Percentiles rank a stretch among this genome's conserved stretches.
phyloP scores from a whole-genome alignment of 2,329 filamentous ascomycete genomes.

The Penicillium janthinellum region DNA sequence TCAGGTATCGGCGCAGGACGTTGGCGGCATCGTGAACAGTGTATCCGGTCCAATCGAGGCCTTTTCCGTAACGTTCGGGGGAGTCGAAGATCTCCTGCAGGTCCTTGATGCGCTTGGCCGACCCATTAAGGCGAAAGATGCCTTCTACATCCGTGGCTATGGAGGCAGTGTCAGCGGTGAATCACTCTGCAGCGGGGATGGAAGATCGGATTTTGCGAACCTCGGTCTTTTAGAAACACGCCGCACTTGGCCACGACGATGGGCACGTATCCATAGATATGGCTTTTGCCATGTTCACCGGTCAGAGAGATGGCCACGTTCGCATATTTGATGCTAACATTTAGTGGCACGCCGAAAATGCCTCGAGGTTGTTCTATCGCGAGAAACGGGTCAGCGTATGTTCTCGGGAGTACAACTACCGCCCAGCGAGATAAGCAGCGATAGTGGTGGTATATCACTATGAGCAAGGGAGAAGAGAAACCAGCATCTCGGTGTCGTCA shows the following conservation, averaged over 20 bases:
- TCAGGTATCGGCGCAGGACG: conserved; percentile 90
- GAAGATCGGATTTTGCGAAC: conserved; percentile 55
- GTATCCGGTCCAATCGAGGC: conserved; percentile 94
- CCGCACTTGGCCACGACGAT: conserved; percentile 98
- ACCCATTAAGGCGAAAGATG: conserved; percentile 93
- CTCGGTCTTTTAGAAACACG: conserved; percentile 96
- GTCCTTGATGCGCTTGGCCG: conserved; percentile 97
- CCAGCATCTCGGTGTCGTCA: neutral
- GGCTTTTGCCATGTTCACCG: conserved; percentile 88
- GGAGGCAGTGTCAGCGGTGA: conserved; percentile 29
- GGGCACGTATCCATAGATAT: conserved; percentile 97
- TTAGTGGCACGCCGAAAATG: conserved; percentile 92
- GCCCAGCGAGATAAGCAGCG: neutral
- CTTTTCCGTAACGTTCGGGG: conserved; percentile 93
- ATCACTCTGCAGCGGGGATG: neutral
- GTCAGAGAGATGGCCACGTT: conserved; percentile 97
- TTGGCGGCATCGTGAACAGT: conserved; percentile 98
- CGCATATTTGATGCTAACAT: conserved; percentile 93
- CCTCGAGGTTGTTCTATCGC: conserved; percentile 57
- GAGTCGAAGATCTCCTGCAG: conserved; percentile 90
- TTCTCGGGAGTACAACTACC: neutral
- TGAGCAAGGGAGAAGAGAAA: neutral
- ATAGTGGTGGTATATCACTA: neutral
- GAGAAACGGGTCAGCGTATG: conserved; percentile 15
- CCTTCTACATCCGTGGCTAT: conserved; percentile 91